These are phyloP conservation scores for Sarcomyxa edulis DNA, from an alignment of 768 basidiomycete genomes.

Conservation along the genomic window DNA sequence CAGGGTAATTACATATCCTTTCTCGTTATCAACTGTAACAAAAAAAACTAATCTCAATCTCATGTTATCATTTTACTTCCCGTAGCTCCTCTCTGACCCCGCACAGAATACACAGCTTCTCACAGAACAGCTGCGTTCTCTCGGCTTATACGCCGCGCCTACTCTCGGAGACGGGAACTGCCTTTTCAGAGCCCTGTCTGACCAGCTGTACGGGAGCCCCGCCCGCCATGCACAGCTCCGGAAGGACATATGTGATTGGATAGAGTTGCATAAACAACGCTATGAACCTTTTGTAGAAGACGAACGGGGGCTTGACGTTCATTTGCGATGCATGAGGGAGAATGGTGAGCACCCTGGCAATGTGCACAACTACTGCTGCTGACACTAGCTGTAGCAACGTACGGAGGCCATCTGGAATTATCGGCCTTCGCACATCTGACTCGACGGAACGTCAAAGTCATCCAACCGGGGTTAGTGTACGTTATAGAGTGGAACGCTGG, in stretches of 20 bases:
- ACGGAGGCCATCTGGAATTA: conserved; percentile 92
- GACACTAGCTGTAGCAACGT: conserved; percentile 53
- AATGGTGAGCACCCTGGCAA: conserved; percentile 43
- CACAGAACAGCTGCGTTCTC: conserved; percentile 63
- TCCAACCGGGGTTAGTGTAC: conserved; percentile 89
- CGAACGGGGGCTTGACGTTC: conserved; percentile 69
- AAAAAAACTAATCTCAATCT: not conserved
- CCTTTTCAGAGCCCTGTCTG: conserved; percentile 85
- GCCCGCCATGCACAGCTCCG: conserved; percentile 65
- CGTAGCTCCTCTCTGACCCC: conserved; percentile 49
- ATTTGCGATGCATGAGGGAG: conserved; percentile 75
- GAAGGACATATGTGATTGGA: conserved; percentile 78
- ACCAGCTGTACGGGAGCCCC: conserved; percentile 79
- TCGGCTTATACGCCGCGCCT: conserved; percentile 83
- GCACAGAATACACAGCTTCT: conserved; percentile 62
- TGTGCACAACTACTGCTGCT: conserved; percentile 5
- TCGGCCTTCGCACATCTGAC: conserved; percentile 85
- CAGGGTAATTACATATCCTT: conserved; percentile 31
- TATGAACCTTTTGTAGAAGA: conserved; percentile 87
- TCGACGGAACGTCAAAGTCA: conserved; percentile 78
- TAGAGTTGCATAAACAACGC: conserved; percentile 57
- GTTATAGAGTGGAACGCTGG: conserved; percentile 80
- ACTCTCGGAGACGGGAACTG: conserved; percentile 92
- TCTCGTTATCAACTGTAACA: conserved; percentile 4
- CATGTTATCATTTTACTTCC: conserved; percentile 7